Base-by-base conservation (phyloP, 2,329 filamentous ascomycete species). In the Penicillium sp. region DNA sequence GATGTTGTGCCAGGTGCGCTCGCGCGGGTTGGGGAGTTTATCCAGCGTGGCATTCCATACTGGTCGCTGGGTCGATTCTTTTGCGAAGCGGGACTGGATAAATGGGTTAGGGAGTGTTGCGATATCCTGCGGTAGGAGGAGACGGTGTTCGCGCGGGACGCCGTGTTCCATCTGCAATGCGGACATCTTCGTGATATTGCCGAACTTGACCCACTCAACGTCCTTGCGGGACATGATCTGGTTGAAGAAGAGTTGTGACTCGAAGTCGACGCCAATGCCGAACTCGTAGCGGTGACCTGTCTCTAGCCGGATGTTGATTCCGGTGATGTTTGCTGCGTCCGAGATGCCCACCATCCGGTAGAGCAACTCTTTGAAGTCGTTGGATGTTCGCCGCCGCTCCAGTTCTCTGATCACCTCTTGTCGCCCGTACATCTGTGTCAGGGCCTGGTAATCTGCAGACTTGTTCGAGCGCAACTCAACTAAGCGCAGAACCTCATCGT, bases 181-280 rank as follows among this genome's bases (percentile, higher is more conserved):
- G 6, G 67, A 66, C n/a, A 68, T 63, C 33, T 61, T 65, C 13
- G 61, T 60, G 46, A 67, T 59, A 42, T 72, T 68, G 52, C 65
- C 64, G 54, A 69, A 72, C 35, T 60, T 58, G 38, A 74, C 55
- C 67, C 68, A 74, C 49, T 68, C 69, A 15, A 73, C 57, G 45
- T 74, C 72, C 28, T 55, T 54, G 17, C 67, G 63, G 2, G 69
- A 64, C 28, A 70, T 62, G 8, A 66, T 61, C 53, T 70, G 70
- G 43, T 69, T 74, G 60, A 74, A 71, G 59, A 78, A 78, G 2
- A 79, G 66, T 1, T 69, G 64, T 6, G 76, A 75, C 41, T 72
- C 68, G 56, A 76, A 78, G 60, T 79, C 77, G 7, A 79, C 64
- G 3, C 75, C 75, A 12, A 79, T 74, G 3, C 72, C 72, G 48